phyloP scores from a whole-genome alignment of 139 green algal genomes.

The Micractinium sp. region DNA sequence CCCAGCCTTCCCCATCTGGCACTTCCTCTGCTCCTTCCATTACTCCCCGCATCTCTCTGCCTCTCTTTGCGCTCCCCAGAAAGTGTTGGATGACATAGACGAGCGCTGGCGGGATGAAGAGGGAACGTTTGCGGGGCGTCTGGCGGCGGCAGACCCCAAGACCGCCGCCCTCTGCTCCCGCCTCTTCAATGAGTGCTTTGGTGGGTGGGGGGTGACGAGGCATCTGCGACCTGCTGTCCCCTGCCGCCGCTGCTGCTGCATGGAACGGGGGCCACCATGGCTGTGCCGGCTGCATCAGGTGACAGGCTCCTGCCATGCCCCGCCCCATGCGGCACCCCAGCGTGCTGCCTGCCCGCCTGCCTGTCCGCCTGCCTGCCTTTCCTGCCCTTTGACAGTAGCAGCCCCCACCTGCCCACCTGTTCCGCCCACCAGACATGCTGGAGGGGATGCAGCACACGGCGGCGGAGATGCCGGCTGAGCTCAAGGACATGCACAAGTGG shows the following conservation, averaged over 20 bases:
- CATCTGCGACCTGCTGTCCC: not conserved
- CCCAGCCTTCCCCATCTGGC: not conserved
- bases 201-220: not conserved
- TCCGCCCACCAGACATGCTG: constrained; percentile 21
- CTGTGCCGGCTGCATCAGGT: too few species aligned
- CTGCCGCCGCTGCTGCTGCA: not conserved
- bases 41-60: not conserved
- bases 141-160: constrained; percentile 14
- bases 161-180: constrained; percentile 15
- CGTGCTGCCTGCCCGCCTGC: not conserved
- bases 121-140: constrained; percentile 23
- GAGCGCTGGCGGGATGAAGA: constrained; percentile 8
- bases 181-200: constrained; percentile 35
- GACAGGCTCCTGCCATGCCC: too few species aligned
- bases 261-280: too few species aligned
- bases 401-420: too few species aligned
- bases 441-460: not conserved
- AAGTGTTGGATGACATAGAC: constrained; percentile 19
- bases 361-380: not conserved
- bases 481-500: constrained; percentile 3
- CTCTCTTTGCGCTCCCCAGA: not conserved
- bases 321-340: too few species aligned
- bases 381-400: too few species aligned
- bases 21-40: not conserved
- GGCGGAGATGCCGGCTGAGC: constrained; percentile 13